Base-by-base conservation (phyloP, 2,329 filamentous ascomycete species). In the Aspergillus bombycis region DNA sequence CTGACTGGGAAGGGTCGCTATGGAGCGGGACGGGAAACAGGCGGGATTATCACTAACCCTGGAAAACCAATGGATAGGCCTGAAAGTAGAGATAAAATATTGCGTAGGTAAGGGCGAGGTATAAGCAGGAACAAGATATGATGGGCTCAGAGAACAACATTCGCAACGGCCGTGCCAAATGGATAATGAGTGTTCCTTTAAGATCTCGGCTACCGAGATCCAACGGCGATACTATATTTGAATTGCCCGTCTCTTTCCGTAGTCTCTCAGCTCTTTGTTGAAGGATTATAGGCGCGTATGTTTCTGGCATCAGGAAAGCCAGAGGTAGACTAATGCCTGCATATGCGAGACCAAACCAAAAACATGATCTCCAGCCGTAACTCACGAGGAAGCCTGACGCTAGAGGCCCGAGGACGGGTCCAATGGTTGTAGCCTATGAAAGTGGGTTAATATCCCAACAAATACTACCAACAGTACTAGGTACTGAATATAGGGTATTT, bases 61-160 rank as follows among this genome's bases (percentile, higher is more conserved):
- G 26, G 30, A 62, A 62, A 16, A 59, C 58, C 12, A 59, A 21
- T 8, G 56, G 61, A 48, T 59, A 62, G 2, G 84, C 85, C 74
- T 91, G 89, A 82, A 62, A 58, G 46, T 57, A 62, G 19, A 62
- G 45, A 43, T 58, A 62, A 46, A 41, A 58, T 19, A 62, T 62
- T 46, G 45, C 55, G 26, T 62, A 58, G 28, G 38, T 41, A 14
- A 62, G 56, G 34, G 60, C 34, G 16, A 58, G 56, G 32, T 58
- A 62, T 10, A 57, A n/a, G 16, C 43, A 58, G 16, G 56, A 53
- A 23, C 55, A 38, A 11, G 55, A 52, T 9, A 46, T 36, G 9
- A 58, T 62, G 6, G 60, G 55, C 26, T 62, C 60, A 12, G 41
- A 54, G 48, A 62, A 43, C n/a, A 62, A 56, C 60, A 62, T 62